Percentiles rank a stretch among this genome's conserved stretches.
Conservation (phyloP, 2,329 filamentous ascomycete genomes). For the Neospermospora avenae region DNA sequence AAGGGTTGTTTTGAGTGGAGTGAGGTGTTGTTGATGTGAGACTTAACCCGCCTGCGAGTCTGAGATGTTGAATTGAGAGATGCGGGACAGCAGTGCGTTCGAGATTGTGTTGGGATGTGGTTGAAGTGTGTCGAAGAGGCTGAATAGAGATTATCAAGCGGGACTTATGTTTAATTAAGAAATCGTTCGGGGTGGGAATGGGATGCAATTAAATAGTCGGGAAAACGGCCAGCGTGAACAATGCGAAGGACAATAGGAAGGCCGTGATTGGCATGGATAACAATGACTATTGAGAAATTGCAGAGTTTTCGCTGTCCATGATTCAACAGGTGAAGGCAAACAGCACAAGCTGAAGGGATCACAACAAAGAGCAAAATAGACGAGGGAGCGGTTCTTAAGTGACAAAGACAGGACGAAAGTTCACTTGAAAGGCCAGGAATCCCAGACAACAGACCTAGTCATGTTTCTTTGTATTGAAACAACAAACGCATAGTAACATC, state of each 20-base stretch:
- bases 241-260: slow-evolving; percentile 17
- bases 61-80: background rate
- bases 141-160: background rate
- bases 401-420: slow-evolving; percentile 13
- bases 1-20: background rate
- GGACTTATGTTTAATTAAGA: slow-evolving; percentile 1
- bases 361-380: slow-evolving; percentile 23
- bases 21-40: background rate
- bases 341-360: slow-evolving; percentile 15
- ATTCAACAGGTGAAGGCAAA: slow-evolving; percentile 15
- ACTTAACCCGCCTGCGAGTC: slow-evolving; percentile 11
- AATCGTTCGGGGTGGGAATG: background rate
- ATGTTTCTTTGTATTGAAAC: slow-evolving; percentile 22
- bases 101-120: background rate
- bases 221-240: slow-evolving; percentile 25
- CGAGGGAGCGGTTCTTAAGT: slow-evolving; percentile 6
- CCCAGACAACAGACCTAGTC: slow-evolving; percentile 6
- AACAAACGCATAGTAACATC: slow-evolving; percentile 18
- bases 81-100: background rate
- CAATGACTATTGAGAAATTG: slow-evolving; percentile 23
- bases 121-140: slow-evolving; percentile 5
- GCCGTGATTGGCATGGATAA: slow-evolving; percentile 18
- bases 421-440: slow-evolving; percentile 7
- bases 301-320: slow-evolving; percentile 20
- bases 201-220: slow-evolving; percentile 6